phyloP scores from a whole-genome alignment of 129 eudicot genomes.

The Flaveria linearis region DNA sequence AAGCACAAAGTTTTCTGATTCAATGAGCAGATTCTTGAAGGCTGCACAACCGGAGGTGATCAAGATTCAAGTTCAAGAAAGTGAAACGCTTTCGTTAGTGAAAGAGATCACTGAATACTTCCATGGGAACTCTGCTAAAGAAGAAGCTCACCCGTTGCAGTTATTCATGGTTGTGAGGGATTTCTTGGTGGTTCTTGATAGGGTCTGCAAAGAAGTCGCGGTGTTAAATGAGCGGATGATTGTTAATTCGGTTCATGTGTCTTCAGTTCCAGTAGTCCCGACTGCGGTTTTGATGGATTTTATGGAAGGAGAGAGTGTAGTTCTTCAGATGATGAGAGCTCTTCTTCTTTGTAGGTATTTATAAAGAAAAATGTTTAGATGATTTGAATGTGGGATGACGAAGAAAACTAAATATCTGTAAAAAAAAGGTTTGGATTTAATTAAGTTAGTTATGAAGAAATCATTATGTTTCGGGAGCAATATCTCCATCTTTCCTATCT shows the following conservation, averaged over 20 bases:
- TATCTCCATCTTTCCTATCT: too few species aligned
- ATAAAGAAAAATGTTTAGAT: constrained; percentile 41
- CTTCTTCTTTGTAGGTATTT: constrained; percentile 49
- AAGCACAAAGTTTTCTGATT: constrained; percentile 49
- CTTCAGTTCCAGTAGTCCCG: constrained; percentile 70
- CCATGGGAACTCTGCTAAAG: constrained; percentile 90
- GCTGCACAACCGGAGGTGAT: constrained; percentile 74
- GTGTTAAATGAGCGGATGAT: constrained; percentile 57
- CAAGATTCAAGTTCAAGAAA: constrained; percentile 70
- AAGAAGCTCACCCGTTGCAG: constrained; percentile 91
- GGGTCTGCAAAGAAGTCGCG: constrained; percentile 89
- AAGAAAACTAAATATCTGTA: constrained; percentile 23
- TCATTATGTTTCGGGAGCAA: neutral
- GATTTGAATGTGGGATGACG: constrained; percentile 35
- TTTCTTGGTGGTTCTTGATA: constrained; percentile 69
- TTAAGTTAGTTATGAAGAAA: constrained; percentile 5
- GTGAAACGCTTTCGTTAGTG: constrained; percentile 67
- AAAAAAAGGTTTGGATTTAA: constrained; percentile 30
- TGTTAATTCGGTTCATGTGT: constrained; percentile 54
- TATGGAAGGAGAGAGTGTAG: constrained; percentile 45
- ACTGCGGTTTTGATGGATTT: constrained; percentile 48
- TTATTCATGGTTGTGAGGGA: constrained; percentile 90
- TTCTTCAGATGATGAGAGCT: constrained; percentile 70
- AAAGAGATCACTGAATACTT: constrained; percentile 89
- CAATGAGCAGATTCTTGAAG: constrained; percentile 69